phyloP scores from a whole-genome alignment of 148 eudicot genomes.

The Polygonum maritimum region DNA sequence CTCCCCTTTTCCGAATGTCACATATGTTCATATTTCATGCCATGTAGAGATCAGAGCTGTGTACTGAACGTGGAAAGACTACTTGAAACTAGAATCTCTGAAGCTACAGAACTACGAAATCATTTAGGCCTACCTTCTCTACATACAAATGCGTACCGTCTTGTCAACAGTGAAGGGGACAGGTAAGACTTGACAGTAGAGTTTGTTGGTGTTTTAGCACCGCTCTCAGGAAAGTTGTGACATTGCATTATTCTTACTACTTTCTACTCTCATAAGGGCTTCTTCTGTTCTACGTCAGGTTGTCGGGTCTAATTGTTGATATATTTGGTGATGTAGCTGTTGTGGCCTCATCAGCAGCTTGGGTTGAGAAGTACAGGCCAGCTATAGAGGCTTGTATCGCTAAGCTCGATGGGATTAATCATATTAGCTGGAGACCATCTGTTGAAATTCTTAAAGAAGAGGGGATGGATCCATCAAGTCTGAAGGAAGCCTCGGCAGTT shows the following conservation, averaged over 20 bases:
- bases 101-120: conserved; percentile 51
- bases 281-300: conserved; percentile 38
- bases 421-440: conserved; percentile 81
- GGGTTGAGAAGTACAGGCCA: conserved; percentile 80
- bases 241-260: background rate
- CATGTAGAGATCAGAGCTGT: conserved; percentile 63
- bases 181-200: conserved; percentile 27
- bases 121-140: conserved; percentile 66
- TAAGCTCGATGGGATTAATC: conserved; percentile 35
- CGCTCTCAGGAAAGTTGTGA: background rate
- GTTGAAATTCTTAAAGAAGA: conserved; percentile 82
- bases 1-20: background rate
- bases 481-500: conserved; percentile 18
- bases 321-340: conserved; percentile 89
- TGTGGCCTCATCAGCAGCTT: conserved; percentile 94
- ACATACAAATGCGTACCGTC: conserved; percentile 82
- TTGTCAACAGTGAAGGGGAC: conserved; percentile 96
- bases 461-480: conserved; percentile 47
- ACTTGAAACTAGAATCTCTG: conserved; percentile 52
- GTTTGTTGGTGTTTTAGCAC: background rate
- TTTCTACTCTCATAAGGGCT: conserved; percentile 9
- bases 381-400: conserved; percentile 48
- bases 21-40: background rate
- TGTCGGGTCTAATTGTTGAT: conserved; percentile 93
- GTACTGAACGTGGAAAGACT: conserved; percentile 69